A percentile compares a stretch with the other conserved stretches of the same genome.
These are phyloP conservation scores for Ophiostoma triangulosporum DNA, from an alignment of 2,329 filamentous ascomycete genomes.

Conservation along the genomic window DNA sequence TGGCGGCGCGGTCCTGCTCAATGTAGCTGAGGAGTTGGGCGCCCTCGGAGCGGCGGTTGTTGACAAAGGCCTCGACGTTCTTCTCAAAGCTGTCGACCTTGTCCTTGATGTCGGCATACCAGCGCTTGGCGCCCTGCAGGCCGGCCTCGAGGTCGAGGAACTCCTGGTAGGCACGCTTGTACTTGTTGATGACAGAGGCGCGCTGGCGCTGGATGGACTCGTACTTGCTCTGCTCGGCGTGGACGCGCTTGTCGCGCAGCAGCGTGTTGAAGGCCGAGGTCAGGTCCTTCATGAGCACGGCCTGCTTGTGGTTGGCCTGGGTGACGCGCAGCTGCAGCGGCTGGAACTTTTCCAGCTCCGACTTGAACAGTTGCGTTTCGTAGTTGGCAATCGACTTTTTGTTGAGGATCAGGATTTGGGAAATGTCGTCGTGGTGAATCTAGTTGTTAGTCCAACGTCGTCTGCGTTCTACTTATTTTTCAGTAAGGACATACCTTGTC, in stretches of 20 bases:
- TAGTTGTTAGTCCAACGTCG: conserved; percentile 23
- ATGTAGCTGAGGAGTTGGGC: conserved; percentile 81
- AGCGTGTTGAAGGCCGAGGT: conserved; percentile 76
- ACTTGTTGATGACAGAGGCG: conserved; percentile 67
- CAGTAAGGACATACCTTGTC: conserved; percentile 37
- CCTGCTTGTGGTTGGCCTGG: conserved; percentile 92
- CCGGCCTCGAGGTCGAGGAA: conserved; percentile 84
- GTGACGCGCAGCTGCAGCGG: conserved; percentile 83
- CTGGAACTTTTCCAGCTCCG: conserved; percentile 93
- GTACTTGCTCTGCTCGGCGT: conserved; percentile 90
- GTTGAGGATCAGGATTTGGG: conserved; percentile 91
- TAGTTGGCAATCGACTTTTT: conserved; percentile 92
- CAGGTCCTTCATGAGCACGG: conserved; percentile 86
- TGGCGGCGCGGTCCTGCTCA: conserved; percentile 59
- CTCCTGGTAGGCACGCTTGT: conserved; percentile 83
- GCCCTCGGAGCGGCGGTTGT: conserved; percentile 83
- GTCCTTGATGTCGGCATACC: conserved; percentile 92
- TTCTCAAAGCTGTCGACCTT: conserved; percentile 84
- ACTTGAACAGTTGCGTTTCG: conserved; percentile 83
- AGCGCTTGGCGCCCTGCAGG: conserved; percentile 73
- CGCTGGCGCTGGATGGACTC: conserved; percentile 76
- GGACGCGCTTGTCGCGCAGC: conserved; percentile 84
- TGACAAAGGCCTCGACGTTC: conserved; percentile 95
- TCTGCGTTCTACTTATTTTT: neutral
- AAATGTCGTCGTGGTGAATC: conserved; percentile 95